Evolutionary conservation across 2,329 filamentous ascomycete genomes (phyloP).

Genomic region (Periconia sp.): DNA sequence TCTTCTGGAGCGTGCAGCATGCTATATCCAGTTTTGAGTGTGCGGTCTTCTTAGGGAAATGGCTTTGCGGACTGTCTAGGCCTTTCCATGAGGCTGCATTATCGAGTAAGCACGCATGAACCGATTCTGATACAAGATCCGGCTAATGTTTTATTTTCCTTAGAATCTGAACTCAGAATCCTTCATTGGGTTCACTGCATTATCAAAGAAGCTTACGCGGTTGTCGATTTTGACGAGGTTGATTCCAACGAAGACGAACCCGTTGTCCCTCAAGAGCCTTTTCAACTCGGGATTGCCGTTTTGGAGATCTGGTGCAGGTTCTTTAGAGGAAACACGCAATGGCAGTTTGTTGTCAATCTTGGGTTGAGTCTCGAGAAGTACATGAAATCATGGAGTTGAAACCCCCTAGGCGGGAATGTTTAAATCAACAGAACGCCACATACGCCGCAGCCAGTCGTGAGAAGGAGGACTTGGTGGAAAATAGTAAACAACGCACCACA

Average conservation of each 20-base stretch:
- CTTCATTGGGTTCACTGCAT: conserved; percentile 52
- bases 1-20: conserved; percentile 61
- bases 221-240: conserved; percentile 37
- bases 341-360: conserved; percentile 52
- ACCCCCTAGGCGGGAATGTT: background rate
- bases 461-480: too few relatives aligned
- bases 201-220: conserved; percentile 47
- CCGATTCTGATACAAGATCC: background rate
- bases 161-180: conserved; percentile 46
- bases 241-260: conserved; percentile 14
- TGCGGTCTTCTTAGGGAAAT: conserved; percentile 57
- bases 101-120: conserved; percentile 12
- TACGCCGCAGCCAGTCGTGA: too few relatives aligned
- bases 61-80: conserved; percentile 40
- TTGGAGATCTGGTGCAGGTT: conserved; percentile 52
- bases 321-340: conserved; percentile 53
- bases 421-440: too few relatives aligned
- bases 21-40: conserved; percentile 59
- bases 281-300: conserved; percentile 43
- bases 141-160: background rate
- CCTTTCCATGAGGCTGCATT: conserved; percentile 16
- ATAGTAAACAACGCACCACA: too few relatives aligned
- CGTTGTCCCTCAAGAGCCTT: conserved; percentile 24
- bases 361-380: conserved; percentile 44
- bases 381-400: conserved; percentile 9